Evolutionary conservation across 345 rosid species (phyloP).

Genomic region (Eucalyptus brandiana): DNA sequence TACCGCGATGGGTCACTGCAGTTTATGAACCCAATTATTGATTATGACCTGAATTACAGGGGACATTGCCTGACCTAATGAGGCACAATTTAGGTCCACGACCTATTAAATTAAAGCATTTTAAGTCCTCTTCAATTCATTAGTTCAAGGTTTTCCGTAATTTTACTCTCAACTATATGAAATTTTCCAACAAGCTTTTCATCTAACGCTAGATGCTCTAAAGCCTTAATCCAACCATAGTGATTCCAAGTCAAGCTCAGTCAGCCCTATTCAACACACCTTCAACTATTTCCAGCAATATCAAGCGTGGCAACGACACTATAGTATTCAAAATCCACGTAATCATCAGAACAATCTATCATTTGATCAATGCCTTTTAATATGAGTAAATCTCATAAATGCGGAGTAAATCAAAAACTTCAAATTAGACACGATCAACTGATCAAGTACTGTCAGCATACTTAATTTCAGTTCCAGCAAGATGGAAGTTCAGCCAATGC

Average conservation of each 20-base stretch:
- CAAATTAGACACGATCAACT: background rate
- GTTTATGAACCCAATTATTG: no score
- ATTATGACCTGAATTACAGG: no score
- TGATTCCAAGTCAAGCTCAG: background rate
- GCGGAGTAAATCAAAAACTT: background rate
- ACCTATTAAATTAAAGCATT: no score
- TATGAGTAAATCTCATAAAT: background rate
- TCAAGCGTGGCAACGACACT: background rate
- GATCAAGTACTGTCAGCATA: background rate
- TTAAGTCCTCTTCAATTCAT: no score
- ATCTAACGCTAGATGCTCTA: background rate
- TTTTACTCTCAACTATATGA: no score
- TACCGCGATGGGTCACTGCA: no score
- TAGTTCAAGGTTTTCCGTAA: no score
- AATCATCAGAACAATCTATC: background rate
- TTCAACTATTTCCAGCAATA: background rate
- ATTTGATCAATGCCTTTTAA: background rate
- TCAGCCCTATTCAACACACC: background rate
- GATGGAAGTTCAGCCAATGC: background rate
- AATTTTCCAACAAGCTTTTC: no score
- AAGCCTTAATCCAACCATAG: background rate
- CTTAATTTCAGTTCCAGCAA: background rate
- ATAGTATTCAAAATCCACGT: background rate
- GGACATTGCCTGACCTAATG: no score
- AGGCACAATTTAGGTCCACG: no score